Evolutionary conservation across 2,329 filamentous ascomycete genomes (phyloP), one percentile per base, ranked within the genome.

Genomic region (Cyphellophora europaea): DNA sequence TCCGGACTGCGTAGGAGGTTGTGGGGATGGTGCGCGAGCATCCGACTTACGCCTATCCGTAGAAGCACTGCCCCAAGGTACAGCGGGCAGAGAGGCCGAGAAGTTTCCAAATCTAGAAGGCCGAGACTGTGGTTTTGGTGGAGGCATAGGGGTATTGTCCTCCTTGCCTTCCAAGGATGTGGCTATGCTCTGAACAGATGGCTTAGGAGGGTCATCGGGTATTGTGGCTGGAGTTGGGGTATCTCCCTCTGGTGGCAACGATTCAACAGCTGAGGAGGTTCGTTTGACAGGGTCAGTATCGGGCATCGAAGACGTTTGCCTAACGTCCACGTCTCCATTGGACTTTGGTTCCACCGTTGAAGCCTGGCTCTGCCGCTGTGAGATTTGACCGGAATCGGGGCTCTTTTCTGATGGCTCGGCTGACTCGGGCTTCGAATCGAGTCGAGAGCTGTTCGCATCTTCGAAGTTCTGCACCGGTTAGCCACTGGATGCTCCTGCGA

Each of bases 401-500:
- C n/a, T n/a, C n/a, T n/a, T n/a, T n/a, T n/a, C n/a, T n/a, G n/a
- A n/a, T n/a, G n/a, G 8, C 21, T 8, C n/a, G 21, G 21, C 8
- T 25, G 21, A 25, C 8, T 8, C n/a, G 21, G n/a, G 21, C 21
- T 25, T 25, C 21, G 21, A 25, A n/a, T 25, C 21, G 8, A 25
- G n/a, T n/a, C n/a, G 21, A 8, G 69, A 73, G 57, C 84, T 81
- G 48, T 75, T 65, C 36, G 84, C 86, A 67, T 94, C 86, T 62
- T 93, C 85, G 53, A 93, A 93, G 11, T 73, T 74, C 51, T 88
- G 80, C 79, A 85, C 54, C 11, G n/a, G 29, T 42, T 14, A 47
- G 32, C 18, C 18, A 36, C 6, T 11, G 17, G 11, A 29, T 27
- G 3, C 11, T 16, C 13, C 19, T 25, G 27, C 17, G n/a, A 31